Base-by-base conservation (phyloP, 805 yeast genomes). In the Sungouiozyma ichnusensis region DNA sequence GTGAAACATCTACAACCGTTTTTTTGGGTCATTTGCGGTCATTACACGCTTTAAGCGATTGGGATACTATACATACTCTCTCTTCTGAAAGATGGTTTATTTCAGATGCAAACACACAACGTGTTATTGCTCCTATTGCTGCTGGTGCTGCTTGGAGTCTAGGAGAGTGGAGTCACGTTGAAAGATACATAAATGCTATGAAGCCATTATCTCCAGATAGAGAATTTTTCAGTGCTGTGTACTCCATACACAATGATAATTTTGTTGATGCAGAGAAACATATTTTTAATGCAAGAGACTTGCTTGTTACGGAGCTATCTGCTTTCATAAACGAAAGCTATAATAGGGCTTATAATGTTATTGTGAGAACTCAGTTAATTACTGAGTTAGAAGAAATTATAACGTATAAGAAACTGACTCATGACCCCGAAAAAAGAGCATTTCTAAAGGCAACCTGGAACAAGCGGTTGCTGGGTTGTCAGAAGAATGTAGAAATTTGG, bases 91-190 rank as follows among this genome's bases (percentile, higher is more conserved):
- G 82, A 55, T 88, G 97, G 97, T 71, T 66, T 19, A 68, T 70
- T 32, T 74, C 95, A 0, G 67, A 82, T 2, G 69, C 77, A 31
- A 94, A 84, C 17, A 76, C 77, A 33, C 75, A 79, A 51, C 69
- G 95, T 44, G 76, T 81, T 11, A 86, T 90, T 48, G 97, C 97
- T 3, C 97, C 97, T 1, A 66, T 90, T 40, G 97, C 97, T 1
- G 97, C 97, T 0, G 95, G 97, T 2, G 96, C 97, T 1, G 85
- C 97, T 1, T 90, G 97, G 97, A 96, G 97, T 15, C 68, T 92
- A 38, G 90, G 92, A 2, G 90, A 85, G 58, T 90, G 97, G 97
- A 95, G 85, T 50, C 72, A 86, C 53, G 87, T 90, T 92, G 95
- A 85, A 53, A 74, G 81, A 3, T 90, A 85, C 53, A 88, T 90